These are phyloP conservation scores for Neospermospora avenae DNA, from an alignment of 2,329 filamentous ascomycete genomes.

Conservation along the genomic window DNA sequence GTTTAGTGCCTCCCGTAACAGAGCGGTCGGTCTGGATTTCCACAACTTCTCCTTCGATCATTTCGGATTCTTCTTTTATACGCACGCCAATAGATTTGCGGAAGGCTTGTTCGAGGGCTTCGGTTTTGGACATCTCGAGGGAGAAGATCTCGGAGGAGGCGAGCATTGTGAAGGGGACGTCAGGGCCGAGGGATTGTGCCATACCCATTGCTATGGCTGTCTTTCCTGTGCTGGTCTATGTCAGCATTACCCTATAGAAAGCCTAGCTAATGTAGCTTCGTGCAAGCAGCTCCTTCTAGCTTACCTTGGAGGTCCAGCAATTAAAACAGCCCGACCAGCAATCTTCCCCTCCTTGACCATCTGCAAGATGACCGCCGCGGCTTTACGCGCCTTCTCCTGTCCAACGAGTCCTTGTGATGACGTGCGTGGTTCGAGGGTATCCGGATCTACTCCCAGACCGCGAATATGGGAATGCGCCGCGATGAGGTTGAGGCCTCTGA, in stretches of 20 bases:
- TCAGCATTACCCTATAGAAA: conserved; percentile 8
- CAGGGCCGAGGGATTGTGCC: conserved; percentile 89
- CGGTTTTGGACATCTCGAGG: conserved; percentile 98
- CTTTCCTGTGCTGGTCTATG: conserved; percentile 75
- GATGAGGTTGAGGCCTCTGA: conserved; percentile 94
- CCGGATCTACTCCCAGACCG: conserved; percentile 87
- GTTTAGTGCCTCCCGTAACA: conserved; percentile 93
- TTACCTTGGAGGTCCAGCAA: conserved; percentile 86
- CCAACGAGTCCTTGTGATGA: conserved; percentile 92
- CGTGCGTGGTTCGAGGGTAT: conserved; percentile 81
- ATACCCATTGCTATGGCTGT: conserved; percentile 99
- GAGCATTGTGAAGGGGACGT: conserved; percentile 95
- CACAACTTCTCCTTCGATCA: conserved; percentile 98
- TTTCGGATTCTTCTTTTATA: conserved; percentile 98
- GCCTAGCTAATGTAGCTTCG: too few species aligned
- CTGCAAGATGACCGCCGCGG: conserved; percentile 91
- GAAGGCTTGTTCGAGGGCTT: conserved; percentile 97
- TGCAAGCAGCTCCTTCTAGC: conserved; percentile 14
- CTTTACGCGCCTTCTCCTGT: conserved; percentile 94
- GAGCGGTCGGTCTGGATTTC: conserved; percentile 98
- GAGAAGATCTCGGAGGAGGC: conserved; percentile 98
- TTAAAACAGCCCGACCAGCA: conserved; percentile 88
- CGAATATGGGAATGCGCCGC: conserved; percentile 98
- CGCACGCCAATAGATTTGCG: conserved; percentile 96
- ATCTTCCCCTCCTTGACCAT: conserved; percentile 99